phyloP scores from a whole-genome alignment of 495 filamentous ascomycete genomes.

The Aspergillus bridgeri region DNA sequence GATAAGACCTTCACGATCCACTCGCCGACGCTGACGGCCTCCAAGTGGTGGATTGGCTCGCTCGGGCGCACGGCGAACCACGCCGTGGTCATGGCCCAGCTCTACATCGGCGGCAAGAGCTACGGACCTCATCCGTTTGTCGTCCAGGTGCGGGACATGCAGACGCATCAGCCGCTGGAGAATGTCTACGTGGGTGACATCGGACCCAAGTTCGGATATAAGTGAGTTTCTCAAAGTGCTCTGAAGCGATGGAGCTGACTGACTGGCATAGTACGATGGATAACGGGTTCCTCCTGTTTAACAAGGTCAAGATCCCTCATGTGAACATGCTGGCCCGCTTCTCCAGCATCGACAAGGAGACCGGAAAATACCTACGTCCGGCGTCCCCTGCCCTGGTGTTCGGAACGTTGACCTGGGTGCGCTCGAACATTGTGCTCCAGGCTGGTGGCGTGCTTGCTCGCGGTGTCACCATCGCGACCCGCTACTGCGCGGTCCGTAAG shows the following conservation, averaged over 20 bases:
- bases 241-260: not conserved
- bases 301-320: slow-evolving; percentile 66
- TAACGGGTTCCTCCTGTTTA: slow-evolving; percentile 72
- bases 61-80: slow-evolving; percentile 70
- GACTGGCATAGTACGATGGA: slow-evolving; percentile 57
- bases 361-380: slow-evolving; percentile 60
- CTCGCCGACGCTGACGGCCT: slow-evolving; percentile 62
- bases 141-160: slow-evolving; percentile 66
- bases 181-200: slow-evolving; percentile 71
- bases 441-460: slow-evolving; percentile 65
- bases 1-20: slow-evolving; percentile 69
- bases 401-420: slow-evolving; percentile 70
- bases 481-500: slow-evolving; percentile 64
- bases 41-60: slow-evolving; percentile 80
- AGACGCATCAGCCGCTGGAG: slow-evolving; percentile 67
- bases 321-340: slow-evolving; percentile 66
- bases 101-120: slow-evolving; percentile 58
- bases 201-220: slow-evolving; percentile 71
- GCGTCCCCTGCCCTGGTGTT: slow-evolving; percentile 63
- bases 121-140: slow-evolving; percentile 75
- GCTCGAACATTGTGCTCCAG: slow-evolving; percentile 66
- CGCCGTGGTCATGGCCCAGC: slow-evolving; percentile 71
- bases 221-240: slow-evolving; percentile 30
- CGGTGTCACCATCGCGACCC: slow-evolving; percentile 69
- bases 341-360: slow-evolving; percentile 57